phyloP scores from a whole-genome alignment of 78 protist genomes.

The Dictyostelium brefeldianum region DNA sequence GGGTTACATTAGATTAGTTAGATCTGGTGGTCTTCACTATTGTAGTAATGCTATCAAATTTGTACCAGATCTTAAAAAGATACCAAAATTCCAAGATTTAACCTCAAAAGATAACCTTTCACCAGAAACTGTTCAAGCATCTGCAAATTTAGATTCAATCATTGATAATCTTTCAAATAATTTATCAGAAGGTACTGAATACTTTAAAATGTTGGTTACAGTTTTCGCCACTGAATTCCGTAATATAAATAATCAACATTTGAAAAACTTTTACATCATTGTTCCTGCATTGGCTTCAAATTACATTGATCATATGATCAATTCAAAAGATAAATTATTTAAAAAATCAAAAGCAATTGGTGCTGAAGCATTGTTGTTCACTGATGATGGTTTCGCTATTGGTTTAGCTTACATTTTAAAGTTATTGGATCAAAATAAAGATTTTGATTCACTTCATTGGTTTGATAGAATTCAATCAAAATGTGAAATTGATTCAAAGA shows the following conservation, averaged over 20 bases:
- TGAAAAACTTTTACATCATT: slow-evolving; percentile 89
- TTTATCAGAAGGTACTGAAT: slow-evolving; percentile 95
- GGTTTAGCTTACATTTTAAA: slow-evolving; percentile 95
- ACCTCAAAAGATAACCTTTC: slow-evolving; percentile 46
- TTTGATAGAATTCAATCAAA: slow-evolving; percentile 87
- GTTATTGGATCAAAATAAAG: slow-evolving; percentile 88
- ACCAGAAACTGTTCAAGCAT: slow-evolving; percentile 54
- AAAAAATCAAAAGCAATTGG: slow-evolving; percentile 73
- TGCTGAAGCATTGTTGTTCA: slow-evolving; percentile 80
- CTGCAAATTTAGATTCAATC: slow-evolving; percentile 84
- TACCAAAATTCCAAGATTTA: slow-evolving; percentile 88
- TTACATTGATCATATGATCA: slow-evolving; percentile 91
- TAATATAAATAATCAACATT: slow-evolving; percentile 79
- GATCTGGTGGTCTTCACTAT: slow-evolving; percentile 93
- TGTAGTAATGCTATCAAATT: slow-evolving; percentile 86
- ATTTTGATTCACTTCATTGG: slow-evolving; percentile 96
- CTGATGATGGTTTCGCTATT: slow-evolving; percentile 98
- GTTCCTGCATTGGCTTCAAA: slow-evolving; percentile 95
- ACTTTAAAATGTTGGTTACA: slow-evolving; percentile 90
- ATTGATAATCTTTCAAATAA: slow-evolving; percentile 76
- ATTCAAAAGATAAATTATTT: slow-evolving; percentile 87
- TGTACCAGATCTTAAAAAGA: slow-evolving; percentile 91
- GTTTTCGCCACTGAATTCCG: slow-evolving; percentile 85
- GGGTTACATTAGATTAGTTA: slow-evolving; percentile 97
- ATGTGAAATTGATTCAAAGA: slow-evolving; percentile 33